Percentiles rank a stretch among this genome's conserved stretches.
Evolutionary conservation across 441 rosid genomes (phyloP).

Genomic region (Lepidium campestre): DNA sequence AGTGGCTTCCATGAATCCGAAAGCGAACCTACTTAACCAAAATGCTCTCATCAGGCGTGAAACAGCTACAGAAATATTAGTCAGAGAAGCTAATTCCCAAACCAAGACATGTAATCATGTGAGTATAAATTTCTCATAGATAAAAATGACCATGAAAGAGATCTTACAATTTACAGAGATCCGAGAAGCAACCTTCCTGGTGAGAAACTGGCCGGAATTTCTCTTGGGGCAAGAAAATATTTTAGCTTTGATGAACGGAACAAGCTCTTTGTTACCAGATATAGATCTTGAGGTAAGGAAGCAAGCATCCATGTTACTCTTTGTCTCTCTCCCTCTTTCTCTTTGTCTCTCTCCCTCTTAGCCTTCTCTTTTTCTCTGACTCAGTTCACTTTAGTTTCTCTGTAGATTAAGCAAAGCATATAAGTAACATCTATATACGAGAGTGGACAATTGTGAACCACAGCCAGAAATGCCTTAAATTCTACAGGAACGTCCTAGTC

Average conservation of each 20-base stretch:
- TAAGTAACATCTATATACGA: not conserved
- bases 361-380: not conserved
- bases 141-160: not conserved
- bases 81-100: not conserved
- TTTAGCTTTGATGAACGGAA: slow-evolving; percentile 42
- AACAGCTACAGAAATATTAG: not conserved
- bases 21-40: slow-evolving; percentile 45
- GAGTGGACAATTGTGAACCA: slow-evolving; percentile 37
- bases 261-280: slow-evolving; percentile 35
- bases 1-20: slow-evolving; percentile 37
- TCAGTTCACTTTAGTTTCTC: not conserved
- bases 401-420: slow-evolving; percentile 1
- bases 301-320: slow-evolving; percentile 66
- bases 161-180: slow-evolving; percentile 38
- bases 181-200: slow-evolving; percentile 32
- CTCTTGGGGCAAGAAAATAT: slow-evolving; percentile 35
- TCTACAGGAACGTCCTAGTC: slow-evolving; percentile 20
- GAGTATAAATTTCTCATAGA: not conserved
- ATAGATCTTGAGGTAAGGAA: slow-evolving; percentile 61
- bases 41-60: not conserved
- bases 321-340: not conserved
- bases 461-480: slow-evolving; percentile 17
- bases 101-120: not conserved
- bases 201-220: slow-evolving; percentile 22
- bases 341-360: not conserved